Base-by-base conservation (phyloP, 176 grass and related monocot genomes). In the Bromus sterilis region DNA sequence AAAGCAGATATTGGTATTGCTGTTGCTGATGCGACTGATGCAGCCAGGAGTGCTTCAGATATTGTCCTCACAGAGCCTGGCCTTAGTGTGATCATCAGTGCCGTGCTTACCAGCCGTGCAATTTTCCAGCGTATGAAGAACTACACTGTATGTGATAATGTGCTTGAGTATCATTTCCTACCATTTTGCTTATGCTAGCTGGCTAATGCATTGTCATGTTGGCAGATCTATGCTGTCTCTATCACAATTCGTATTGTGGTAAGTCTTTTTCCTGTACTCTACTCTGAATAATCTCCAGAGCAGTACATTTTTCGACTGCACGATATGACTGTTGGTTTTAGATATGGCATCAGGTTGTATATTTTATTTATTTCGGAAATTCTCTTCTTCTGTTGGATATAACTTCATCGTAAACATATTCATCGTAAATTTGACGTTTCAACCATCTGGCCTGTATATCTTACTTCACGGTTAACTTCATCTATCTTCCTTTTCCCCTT, bases 71-170 rank as follows among this genome's bases (percentile, higher is more conserved):
- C 92, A 26, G 92, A 94, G 68, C 92, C 92, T 57, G 92, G 92
- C 31, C 83, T 94, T 21, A 94, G 92, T 57, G 92, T 91, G 25
- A 94, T 94, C 71, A 91, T 94, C 75, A 94, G 92, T 84, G 92
- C 92, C 29, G 92, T 94, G 32, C 74, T 94, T 55, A 94, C 92
- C 0, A 94, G 92, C 35, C 92, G 89, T n/a, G 92, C 92, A 57
- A 94, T 94, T 80, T 94, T 94, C 79, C 92, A 94, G 86, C 83
- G 92, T 64, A 94, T 94, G 92, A 94, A 94, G 72, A 94, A 94
- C 59, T 94, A 94, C 59, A 94, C 89, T 48, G 91, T 93, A 89
- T 34, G 56, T 33, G 51, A 44, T 76, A 5, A 28, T 21, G 26
- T 79, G 35, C 11, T 44, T 49, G 26, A 11, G 2, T 49, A 26